phyloP scores from a whole-genome alignment of 23 red algal genomes.

The Pyropia yezoensis region DNA sequence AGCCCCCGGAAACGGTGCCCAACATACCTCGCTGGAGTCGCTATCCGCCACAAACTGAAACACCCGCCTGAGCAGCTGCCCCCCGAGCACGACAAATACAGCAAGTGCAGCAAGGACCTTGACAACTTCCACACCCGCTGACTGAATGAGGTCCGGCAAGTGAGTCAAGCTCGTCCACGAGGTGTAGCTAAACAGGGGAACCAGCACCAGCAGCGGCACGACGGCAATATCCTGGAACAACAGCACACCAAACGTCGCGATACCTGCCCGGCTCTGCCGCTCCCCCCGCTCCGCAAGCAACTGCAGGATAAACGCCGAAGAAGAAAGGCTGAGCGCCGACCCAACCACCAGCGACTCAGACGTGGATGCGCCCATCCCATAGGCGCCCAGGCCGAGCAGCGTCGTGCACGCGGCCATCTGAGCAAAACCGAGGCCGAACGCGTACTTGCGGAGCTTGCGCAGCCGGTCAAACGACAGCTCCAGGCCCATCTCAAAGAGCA shows the following conservation, averaged over 20 bases:
- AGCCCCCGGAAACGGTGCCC: too few relatives aligned
- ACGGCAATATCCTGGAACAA: constrained; percentile 95
- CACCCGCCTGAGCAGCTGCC: constrained; percentile 56
- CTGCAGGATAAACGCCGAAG: constrained; percentile 88
- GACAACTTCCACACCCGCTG: constrained; percentile 22
- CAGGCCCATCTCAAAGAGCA: constrained; percentile 96
- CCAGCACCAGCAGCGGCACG: constrained; percentile 77
- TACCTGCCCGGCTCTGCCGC: constrained; percentile 54
- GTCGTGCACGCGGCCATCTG: constrained; percentile 62
- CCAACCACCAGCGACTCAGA: constrained; percentile 75
- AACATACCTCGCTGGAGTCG: constrained; percentile 45
- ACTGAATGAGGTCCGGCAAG: constrained; percentile 8
- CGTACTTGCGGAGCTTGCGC: constrained; percentile 73
- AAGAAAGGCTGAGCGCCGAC: constrained; percentile 71
- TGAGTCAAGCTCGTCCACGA: not conserved
- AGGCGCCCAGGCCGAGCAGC: constrained; percentile 62
- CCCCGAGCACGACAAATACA: constrained; percentile 60
- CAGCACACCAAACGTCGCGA: constrained; percentile 84
- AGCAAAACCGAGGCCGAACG: constrained; percentile 68
- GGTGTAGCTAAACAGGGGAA: constrained; percentile 54
- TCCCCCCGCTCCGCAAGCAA: constrained; percentile 82
- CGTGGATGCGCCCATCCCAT: constrained; percentile 53
- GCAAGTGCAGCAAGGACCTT: constrained; percentile 36
- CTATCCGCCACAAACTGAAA: constrained; percentile 75
- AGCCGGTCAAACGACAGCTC: constrained; percentile 85